Conservation (phyloP, 1,284 basidiomycete species). For the Cutaneotrichosporon dermatis region DNA sequence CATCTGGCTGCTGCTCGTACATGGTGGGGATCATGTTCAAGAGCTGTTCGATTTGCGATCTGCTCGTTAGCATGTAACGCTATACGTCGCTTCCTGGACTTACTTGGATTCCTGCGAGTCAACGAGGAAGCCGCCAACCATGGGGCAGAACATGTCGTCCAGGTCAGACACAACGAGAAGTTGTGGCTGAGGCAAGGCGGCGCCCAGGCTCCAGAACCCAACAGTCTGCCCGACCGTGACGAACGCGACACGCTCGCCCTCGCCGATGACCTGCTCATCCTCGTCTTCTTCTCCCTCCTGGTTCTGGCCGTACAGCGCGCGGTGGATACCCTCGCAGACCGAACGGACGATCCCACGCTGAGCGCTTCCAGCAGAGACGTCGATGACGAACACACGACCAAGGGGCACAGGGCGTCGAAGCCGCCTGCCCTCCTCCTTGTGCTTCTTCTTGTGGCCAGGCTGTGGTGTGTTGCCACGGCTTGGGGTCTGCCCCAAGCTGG, state of each 20-base stretch:
- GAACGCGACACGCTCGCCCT: slow-evolving; percentile 61
- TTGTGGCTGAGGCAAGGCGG: slow-evolving; percentile 58
- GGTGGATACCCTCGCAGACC: slow-evolving; percentile 63
- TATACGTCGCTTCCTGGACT: slow-evolving; percentile 18
- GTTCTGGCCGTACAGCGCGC: slow-evolving; percentile 64
- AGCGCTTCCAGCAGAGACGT: slow-evolving; percentile 71
- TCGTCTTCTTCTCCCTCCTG: slow-evolving; percentile 39
- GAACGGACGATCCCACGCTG: slow-evolving; percentile 69
- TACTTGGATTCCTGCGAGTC: slow-evolving; percentile 69
- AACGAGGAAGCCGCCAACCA: slow-evolving; percentile 72
- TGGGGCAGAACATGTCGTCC: slow-evolving; percentile 83
- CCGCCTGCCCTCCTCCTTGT: slow-evolving; percentile 29
- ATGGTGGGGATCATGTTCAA: slow-evolving; percentile 65
- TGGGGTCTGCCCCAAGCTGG: slow-evolving; percentile 32
- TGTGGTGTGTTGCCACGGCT: slow-evolving; percentile 47
- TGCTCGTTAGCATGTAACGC: slow-evolving; percentile 9
- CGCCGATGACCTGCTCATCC: slow-evolving; percentile 47
- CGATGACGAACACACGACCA: slow-evolving; percentile 81
- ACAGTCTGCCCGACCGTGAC: slow-evolving; percentile 78
- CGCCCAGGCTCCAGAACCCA: slow-evolving; percentile 86
- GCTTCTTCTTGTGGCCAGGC: slow-evolving; percentile 30
- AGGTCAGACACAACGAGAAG: slow-evolving; percentile 86
- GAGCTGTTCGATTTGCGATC: slow-evolving; percentile 39
- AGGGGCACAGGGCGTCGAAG: slow-evolving; percentile 63
- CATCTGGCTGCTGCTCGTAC: slow-evolving; percentile 51